phyloP scores from a whole-genome alignment of 140 eudicot genomes.

The Erigeron philadelphicus region DNA sequence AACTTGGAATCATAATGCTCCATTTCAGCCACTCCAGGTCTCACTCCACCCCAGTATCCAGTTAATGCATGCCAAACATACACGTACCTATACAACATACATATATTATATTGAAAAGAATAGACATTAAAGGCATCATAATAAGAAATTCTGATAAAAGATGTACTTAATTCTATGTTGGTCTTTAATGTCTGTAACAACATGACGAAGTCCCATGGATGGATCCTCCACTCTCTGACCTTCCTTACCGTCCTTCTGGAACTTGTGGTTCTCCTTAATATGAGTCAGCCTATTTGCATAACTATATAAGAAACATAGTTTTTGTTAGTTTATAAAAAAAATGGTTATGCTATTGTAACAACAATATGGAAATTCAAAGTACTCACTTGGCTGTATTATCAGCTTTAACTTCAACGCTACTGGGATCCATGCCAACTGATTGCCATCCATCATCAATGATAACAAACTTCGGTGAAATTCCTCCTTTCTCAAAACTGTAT shows the following conservation, averaged over 20 bases:
- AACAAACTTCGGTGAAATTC: slow-evolving; percentile 74
- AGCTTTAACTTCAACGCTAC: slow-evolving; percentile 40
- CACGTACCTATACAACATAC: slow-evolving; percentile 62
- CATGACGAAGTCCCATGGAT: slow-evolving; percentile 57
- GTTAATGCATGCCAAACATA: slow-evolving; percentile 89
- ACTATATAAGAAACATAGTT: slow-evolving; percentile 35
- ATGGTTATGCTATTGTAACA: not conserved
- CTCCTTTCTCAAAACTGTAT: slow-evolving; percentile 74
- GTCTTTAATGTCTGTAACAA: slow-evolving; percentile 63
- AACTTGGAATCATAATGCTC: slow-evolving; percentile 67
- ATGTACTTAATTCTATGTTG: slow-evolving; percentile 53
- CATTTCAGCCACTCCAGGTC: slow-evolving; percentile 60
- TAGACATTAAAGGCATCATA: not conserved
- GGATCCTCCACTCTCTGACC: slow-evolving; percentile 77
- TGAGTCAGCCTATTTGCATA: slow-evolving; percentile 70
- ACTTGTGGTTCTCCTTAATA: slow-evolving; percentile 88
- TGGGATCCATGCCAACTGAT: slow-evolving; percentile 74
- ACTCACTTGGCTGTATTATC: slow-evolving; percentile 77
- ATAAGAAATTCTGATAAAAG: not conserved
- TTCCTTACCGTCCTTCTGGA: slow-evolving; percentile 75
- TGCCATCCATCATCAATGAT: slow-evolving; percentile 98
- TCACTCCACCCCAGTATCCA: slow-evolving; percentile 95
- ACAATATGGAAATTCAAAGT: not conserved
- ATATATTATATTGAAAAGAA: not conserved
- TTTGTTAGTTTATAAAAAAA: slow-evolving; percentile 15